phyloP scores from a whole-genome alignment of 2,329 filamentous ascomycete species.

The Beauveria sp. region DNA sequence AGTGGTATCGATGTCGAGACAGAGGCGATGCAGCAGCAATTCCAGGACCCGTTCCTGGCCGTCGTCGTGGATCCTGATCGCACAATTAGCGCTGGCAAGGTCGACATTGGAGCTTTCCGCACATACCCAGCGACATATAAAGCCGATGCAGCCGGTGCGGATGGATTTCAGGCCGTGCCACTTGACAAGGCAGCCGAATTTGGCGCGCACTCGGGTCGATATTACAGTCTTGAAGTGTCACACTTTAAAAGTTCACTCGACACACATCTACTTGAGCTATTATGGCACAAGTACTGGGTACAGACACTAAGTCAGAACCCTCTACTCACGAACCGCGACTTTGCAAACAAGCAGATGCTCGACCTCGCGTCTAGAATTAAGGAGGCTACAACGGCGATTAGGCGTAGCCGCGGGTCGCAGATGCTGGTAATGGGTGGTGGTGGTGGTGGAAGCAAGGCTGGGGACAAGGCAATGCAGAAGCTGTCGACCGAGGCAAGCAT shows the following conservation, averaged over 20 bases:
- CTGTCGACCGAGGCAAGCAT: slow-evolving; percentile 53
- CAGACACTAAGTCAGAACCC: slow-evolving; percentile 89
- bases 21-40: slow-evolving; percentile 76
- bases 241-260: slow-evolving; percentile 95
- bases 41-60: slow-evolving; percentile 85
- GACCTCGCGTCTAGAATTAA: slow-evolving; percentile 79
- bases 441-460: slow-evolving; percentile 39
- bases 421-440: slow-evolving; percentile 20
- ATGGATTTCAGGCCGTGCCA: slow-evolving; percentile 71
- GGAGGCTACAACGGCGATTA: slow-evolving; percentile 44
- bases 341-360: slow-evolving; percentile 82
- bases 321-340: slow-evolving; percentile 86
- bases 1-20: slow-evolving; percentile 92
- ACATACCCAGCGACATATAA: slow-evolving; percentile 76
- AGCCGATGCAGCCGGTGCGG: slow-evolving; percentile 22
- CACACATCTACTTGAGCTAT: slow-evolving; percentile 71
- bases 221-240: slow-evolving; percentile 85
- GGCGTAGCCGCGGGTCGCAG: slow-evolving; percentile 20
- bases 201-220: slow-evolving; percentile 81
- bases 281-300: slow-evolving; percentile 99
- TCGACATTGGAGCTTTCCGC: slow-evolving; percentile 94
- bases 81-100: slow-evolving; percentile 88
- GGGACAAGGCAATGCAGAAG: slow-evolving; percentile 48
- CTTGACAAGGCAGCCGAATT: slow-evolving; percentile 94
- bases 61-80: slow-evolving; percentile 95